Base-by-base conservation (phyloP, 2,329 filamentous ascomycete genomes). In the Sporothrix pallida region DNA sequence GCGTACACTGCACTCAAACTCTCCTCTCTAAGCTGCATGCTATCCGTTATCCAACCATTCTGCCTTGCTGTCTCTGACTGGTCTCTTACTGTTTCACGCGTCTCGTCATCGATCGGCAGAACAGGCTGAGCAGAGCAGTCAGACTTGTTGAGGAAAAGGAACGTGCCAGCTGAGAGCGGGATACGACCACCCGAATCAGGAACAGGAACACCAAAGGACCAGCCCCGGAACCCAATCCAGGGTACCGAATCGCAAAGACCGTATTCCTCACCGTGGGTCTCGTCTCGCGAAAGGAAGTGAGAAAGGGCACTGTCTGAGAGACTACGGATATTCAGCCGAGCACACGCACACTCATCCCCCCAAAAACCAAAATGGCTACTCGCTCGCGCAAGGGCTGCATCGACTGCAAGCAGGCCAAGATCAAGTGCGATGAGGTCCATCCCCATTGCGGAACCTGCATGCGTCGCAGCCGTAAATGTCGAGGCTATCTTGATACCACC, bases 351-450 rank as follows among this genome's bases (percentile, higher is more conserved):
- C 63, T 0, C 46, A 12, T 67, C 23, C 42, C 62, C 42, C 20
- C 17, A 9, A 26, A 56, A 8, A 56, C 52, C 69, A 58, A 26
- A 54, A 76, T 75, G 75, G 58, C 74, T 6, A 76, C 75, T 2
- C 75, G 75, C 7, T 76, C 75, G 37, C 75, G 75, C 54, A 75
- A 76, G 58, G 75, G 75, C 62, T 76, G 75, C 72, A 75, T 76
- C 58, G 75, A 76, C 65, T 76, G 75, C 72, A 76, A 76, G 71
- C 74, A 76, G 71, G 75, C 75, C 72, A 76, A 75, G 71, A 68
- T 76, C 74, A 76, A 76, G 70, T 76, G 75, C 58, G 75, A 76
- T 63, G 75, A 76, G 68, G 75, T 74, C 23, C 75, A 74, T 26
- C 75, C 75, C 7, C 70, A 69, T 23, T 76, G 75, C 37, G 75